phyloP scores from a whole-genome alignment of 495 filamentous ascomycete genomes.

The Penicillium parvum region DNA sequence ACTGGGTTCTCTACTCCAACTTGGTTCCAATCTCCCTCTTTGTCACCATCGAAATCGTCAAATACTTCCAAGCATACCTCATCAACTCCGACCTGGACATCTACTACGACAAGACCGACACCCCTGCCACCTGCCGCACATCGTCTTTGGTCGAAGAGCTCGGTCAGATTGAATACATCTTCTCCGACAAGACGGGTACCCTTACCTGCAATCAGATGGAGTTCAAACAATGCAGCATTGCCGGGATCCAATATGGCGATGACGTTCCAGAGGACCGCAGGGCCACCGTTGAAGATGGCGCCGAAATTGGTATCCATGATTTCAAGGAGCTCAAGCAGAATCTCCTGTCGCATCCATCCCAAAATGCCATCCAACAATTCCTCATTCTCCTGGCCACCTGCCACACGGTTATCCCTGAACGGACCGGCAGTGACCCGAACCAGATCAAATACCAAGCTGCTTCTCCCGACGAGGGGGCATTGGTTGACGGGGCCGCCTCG shows the following conservation, averaged over 20 bases:
- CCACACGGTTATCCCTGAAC: constrained; percentile 96
- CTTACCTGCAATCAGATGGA: constrained; percentile 99
- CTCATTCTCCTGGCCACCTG: constrained; percentile 84
- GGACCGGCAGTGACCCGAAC: constrained; percentile 65
- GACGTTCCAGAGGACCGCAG: constrained; percentile 89
- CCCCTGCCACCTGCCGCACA: constrained; percentile 90
- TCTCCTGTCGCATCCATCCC: constrained; percentile 61
- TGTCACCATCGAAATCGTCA: constrained; percentile 96
- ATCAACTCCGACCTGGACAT: constrained; percentile 98
- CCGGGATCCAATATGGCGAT: constrained; percentile 88
- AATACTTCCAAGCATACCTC: constrained; percentile 94
- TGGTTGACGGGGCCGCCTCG: constrained; percentile 84
- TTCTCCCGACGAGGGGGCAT: constrained; percentile 93
- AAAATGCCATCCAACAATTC: constrained; percentile 80
- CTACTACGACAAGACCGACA: constrained; percentile 94
- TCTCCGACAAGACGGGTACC: constrained; percentile 99
- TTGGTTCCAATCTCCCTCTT: constrained; percentile 96
- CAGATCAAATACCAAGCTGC: constrained; percentile 97
- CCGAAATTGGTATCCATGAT: constrained; percentile 79
- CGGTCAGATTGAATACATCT: constrained; percentile 97
- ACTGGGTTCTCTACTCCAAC: constrained; percentile 98
- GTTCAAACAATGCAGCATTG: constrained; percentile 91
- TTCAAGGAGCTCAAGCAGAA: constrained; percentile 76
- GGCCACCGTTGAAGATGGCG: constrained; percentile 67
- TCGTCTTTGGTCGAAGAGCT: constrained; percentile 96